Evolutionary conservation across 345 rosid species (phyloP), one percentile per base, ranked within the genome.

Genomic region (Corchorus olitorius): DNA sequence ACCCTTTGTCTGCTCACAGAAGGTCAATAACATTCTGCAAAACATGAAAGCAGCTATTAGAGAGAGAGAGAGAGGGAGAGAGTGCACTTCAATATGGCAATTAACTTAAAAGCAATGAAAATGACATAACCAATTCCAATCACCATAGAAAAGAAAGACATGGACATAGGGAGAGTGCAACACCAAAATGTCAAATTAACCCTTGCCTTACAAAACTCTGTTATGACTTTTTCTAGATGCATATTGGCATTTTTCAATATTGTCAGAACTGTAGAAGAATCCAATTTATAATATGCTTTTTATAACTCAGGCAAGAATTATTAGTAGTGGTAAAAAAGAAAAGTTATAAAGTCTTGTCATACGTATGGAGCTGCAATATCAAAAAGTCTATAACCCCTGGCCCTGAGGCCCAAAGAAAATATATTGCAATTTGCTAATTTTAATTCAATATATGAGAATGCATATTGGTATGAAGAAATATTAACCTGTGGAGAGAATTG

Each of bases 21-120:
- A 95, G 79, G 93, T 83, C 84, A 85, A 83, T 79, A 95, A 87
- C 99, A 95, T 95, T 83, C 99, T 95, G 90, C 83, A 78, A 65
- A 61, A 20, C 75, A 85, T 68, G 62, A 37, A 78, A 78, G 80
- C 63, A 71, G 55, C 17, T 13, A n/a, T 6, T 27, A 27, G 27
- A 27, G 27, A 27, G 27, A 27, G 27, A 27, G 27, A 27, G 27
- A 27, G 27, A 27, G 27, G 1, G 27, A 27, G 27, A 27, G 27
- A 27, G 27, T 27, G 27, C 27, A 27, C 27, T 27, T 27, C 27
- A 27, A 70, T 52, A 52, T 9, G n/a, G 10, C 70, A 62, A 62
- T 49, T n/a, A 61, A 17, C 68, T 63, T 62, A 8, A 27, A 70
- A 52, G 17, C 33, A 27, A 33, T 39, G 22, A 72, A 54, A 55